phyloP scores from a whole-genome alignment of 306 rosid genomes.

The Quercus bicolor region DNA sequence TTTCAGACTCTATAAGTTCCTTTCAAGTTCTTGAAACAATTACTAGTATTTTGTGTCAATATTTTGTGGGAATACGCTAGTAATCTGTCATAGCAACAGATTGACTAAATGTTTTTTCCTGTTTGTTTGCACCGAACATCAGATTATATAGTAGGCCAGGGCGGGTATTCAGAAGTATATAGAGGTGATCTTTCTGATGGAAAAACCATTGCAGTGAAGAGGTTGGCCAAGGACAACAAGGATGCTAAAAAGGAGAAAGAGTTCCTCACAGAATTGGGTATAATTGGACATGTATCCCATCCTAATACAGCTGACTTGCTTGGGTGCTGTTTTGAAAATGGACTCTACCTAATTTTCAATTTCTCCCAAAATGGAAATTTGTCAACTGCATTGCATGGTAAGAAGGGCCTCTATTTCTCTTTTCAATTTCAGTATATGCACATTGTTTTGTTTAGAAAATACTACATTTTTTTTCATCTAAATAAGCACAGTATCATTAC shows the following conservation, averaged over 20 bases:
- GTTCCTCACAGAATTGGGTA: conserved; percentile 88
- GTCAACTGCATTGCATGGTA: conserved; percentile 89
- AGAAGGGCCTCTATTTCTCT: background rate
- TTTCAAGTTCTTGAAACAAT: too few relatives aligned
- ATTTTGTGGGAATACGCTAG: background rate
- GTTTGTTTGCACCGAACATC: background rate
- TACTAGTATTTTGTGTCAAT: background rate
- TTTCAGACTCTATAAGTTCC: too few relatives aligned
- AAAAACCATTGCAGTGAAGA: conserved; percentile 73
- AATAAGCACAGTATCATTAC: too few relatives aligned
- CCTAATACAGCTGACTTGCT: conserved; percentile 73
- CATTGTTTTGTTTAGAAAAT: background rate
- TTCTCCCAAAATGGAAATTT: conserved; percentile 87
- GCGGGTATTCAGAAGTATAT: conserved; percentile 93
- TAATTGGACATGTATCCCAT: conserved; percentile 81
- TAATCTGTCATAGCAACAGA: background rate
- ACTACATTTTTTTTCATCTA: too few relatives aligned
- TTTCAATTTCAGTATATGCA: background rate
- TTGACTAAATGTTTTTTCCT: background rate
- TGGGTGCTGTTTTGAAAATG: conserved; percentile 84
- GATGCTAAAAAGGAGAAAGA: conserved; percentile 81
- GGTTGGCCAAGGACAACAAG: conserved; percentile 75
- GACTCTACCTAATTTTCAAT: conserved; percentile 70
- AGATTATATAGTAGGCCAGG: conserved; percentile 80
- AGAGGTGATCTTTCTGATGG: conserved; percentile 68